A percentile compares a stretch with the other conserved stretches of the same genome.
Conservation (phyloP, 1,139 yeast species). For the Hyphopichia khmerensis region DNA sequence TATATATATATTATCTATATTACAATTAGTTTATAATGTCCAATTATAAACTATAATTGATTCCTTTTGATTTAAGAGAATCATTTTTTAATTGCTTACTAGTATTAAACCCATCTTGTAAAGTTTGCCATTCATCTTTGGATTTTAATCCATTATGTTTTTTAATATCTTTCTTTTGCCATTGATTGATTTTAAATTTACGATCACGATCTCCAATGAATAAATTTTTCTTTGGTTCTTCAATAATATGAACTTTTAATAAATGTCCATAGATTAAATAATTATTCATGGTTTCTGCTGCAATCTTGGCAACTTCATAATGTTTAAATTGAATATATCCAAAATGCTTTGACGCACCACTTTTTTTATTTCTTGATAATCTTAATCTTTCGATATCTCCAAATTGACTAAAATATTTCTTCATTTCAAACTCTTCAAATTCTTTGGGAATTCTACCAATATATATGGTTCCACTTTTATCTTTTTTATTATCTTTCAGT, state of each 20-base stretch:
- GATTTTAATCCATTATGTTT: slow-evolving; percentile 59
- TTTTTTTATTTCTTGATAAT: slow-evolving; percentile 83
- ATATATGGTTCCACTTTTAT: slow-evolving; percentile 68
- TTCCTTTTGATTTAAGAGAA: slow-evolving; percentile 53
- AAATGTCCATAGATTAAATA: slow-evolving; percentile 87
- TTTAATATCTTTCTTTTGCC: slow-evolving; percentile 39
- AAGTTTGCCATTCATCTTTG: slow-evolving; percentile 57
- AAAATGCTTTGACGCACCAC: slow-evolving; percentile 91
- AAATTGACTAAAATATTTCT: slow-evolving; percentile 82
- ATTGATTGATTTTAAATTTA: slow-evolving; percentile 61
- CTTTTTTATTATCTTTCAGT: background rate
- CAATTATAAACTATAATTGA: slow-evolving; percentile 25
- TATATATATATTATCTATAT: too few relatives aligned
- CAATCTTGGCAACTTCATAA: slow-evolving; percentile 76
- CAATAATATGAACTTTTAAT: slow-evolving; percentile 59
- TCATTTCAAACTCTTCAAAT: slow-evolving; percentile 81
- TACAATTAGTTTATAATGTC: too few relatives aligned
- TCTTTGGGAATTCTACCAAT: slow-evolving; percentile 93
- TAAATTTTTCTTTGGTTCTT: slow-evolving; percentile 29
- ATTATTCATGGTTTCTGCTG: slow-evolving; percentile 94
- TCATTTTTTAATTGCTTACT: slow-evolving; percentile 44
- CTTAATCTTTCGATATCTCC: slow-evolving; percentile 79
- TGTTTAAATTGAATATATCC: slow-evolving; percentile 85
- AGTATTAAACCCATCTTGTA: slow-evolving; percentile 44
- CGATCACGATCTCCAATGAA: slow-evolving; percentile 43